phyloP scores from a whole-genome alignment of 345 rosid genomes.

The Citrus mangshanensis region DNA sequence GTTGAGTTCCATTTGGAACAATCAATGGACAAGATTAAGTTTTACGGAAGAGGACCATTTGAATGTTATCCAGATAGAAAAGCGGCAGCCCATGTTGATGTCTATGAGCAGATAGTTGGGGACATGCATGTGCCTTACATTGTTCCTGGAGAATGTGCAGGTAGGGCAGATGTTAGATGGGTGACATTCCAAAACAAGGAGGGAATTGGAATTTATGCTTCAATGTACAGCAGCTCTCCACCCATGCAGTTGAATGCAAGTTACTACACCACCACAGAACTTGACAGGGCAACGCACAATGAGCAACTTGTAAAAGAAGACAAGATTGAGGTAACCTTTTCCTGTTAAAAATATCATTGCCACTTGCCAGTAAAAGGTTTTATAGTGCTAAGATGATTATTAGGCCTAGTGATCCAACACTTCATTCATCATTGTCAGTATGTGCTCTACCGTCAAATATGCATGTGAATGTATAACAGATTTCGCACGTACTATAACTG shows the following conservation, averaged over 20 bases:
- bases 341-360: neutral
- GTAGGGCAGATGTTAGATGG: slow-evolving; percentile 97
- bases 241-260: slow-evolving; percentile 97
- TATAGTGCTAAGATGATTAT: neutral
- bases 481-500: neutral
- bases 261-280: slow-evolving; percentile 65
- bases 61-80: slow-evolving; percentile 98
- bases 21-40: slow-evolving; percentile 59
- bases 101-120: slow-evolving; percentile 57
- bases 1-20: slow-evolving; percentile 71
- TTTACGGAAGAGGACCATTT: slow-evolving; percentile 97
- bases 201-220: slow-evolving; percentile 80
- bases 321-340: slow-evolving; percentile 58
- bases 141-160: slow-evolving; percentile 88
- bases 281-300: slow-evolving; percentile 66
- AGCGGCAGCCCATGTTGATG: slow-evolving; percentile 82
- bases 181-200: slow-evolving; percentile 67
- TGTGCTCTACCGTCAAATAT: too few relatives aligned
- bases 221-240: slow-evolving; percentile 63
- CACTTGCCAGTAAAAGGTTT: neutral
- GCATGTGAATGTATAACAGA: neutral
- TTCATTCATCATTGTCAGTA: neutral
- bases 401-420: neutral
- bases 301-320: slow-evolving; percentile 72
- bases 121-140: slow-evolving; percentile 94